These are phyloP conservation scores for Vitis amurensis DNA, from an alignment of 164 flowering plant genomes.

Conservation along the genomic window DNA sequence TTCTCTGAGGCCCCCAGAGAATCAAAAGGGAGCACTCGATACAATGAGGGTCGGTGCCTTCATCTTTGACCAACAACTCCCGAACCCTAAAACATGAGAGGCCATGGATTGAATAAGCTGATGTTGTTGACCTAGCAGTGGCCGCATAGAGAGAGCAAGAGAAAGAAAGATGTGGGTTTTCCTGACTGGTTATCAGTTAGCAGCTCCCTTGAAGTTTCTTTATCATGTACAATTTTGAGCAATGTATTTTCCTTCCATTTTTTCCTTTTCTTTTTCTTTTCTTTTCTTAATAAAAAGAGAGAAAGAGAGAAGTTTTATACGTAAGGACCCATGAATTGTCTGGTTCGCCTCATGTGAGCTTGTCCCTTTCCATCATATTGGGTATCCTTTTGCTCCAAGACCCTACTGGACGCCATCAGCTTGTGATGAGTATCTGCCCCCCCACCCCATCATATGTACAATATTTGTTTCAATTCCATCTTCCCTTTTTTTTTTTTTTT, in stretches of 20 bases:
- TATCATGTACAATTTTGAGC: too few species aligned
- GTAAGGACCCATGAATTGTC: slow-evolving; percentile 29
- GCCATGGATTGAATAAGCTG: not conserved
- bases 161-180: too few species aligned
- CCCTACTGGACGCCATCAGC: slow-evolving; percentile 9
- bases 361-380: slow-evolving; percentile 24
- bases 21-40: not conserved
- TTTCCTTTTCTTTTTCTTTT: not conserved
- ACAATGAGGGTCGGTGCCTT: slow-evolving; percentile 17
- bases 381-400: slow-evolving; percentile 1
- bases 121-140: not conserved
- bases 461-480: not conserved
- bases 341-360: slow-evolving; percentile 33
- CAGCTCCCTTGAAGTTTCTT: too few species aligned
- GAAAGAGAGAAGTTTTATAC: slow-evolving; percentile 10
- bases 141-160: too few species aligned
- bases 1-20: not conserved
- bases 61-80: slow-evolving; percentile 17
- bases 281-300: slow-evolving; percentile 9
- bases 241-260: too few species aligned
- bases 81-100: slow-evolving; percentile 15
- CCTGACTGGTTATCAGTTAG: too few species aligned
- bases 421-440: not conserved
- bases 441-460: not conserved
- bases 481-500: too few species aligned